Base-by-base conservation (phyloP, 2,329 filamentous ascomycete genomes). In the Phialophora verrucosa region DNA sequence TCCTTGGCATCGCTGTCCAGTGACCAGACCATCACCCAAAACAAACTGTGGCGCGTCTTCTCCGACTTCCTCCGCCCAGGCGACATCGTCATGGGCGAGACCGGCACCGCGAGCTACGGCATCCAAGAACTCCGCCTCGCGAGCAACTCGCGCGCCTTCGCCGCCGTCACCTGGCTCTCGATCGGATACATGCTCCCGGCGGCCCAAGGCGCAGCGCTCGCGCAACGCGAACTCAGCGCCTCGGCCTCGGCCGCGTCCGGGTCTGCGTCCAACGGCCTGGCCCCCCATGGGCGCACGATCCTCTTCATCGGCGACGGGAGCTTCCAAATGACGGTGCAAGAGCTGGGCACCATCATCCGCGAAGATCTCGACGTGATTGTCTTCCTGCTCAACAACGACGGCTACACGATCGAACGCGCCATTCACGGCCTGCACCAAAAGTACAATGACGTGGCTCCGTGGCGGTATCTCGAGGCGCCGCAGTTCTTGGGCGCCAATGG, bases 401-500 rank as follows among this genome's bases (percentile, higher is more conserved):
- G 93, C 14, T 96, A 91, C 80, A 95, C 92, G 12, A 95, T 96
- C 76, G 92, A 96, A 80, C 88, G 92, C 38, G 91, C 87, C 77
- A 96, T 96, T 74, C 92, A 96, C 78, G 92, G 92, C 60, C 90
- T 90, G 87, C 82, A 93, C 7, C 91, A 87, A 29, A 76, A 75
- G 23, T 96, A 96, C 82, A 96, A 96, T 75, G 91, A 96, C 75
- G 88, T 96, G 64, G 83, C 85, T 64, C 78, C 81, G 11, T 96
- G 93, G 93, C 83, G 89, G 56, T 90, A 89, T 82, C 88, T 35
- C 71, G 75, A 63, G 17, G 66, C 59, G 11, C 65, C 68, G 1
- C 81, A 82, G 2, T 86, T 87, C 0, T 92, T 95, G 74, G 90
- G 91, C 51, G 90, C 85, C 0, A 27, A 23, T n/a, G 65, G 66